These are phyloP conservation scores for Diospyros kaki DNA, from an alignment of 148 eudicot genomes.

Conservation along the genomic window DNA sequence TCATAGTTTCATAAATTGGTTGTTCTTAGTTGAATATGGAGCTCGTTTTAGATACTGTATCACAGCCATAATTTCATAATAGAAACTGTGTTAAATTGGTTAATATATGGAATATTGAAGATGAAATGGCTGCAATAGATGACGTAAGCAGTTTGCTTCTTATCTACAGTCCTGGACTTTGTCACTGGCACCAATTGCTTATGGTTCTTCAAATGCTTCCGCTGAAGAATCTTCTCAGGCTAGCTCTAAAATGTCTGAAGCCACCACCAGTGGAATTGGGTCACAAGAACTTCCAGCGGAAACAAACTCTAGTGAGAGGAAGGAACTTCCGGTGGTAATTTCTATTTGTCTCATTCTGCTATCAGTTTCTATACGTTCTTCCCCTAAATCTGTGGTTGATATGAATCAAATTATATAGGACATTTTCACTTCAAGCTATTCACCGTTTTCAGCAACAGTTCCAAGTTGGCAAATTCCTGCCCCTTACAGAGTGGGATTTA, in stretches of 20 bases:
- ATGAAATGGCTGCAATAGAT: not conserved
- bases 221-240: constrained; percentile 28
- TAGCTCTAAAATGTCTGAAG: constrained; percentile 18
- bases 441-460: constrained; percentile 27
- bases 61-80: not conserved
- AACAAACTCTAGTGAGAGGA: constrained; percentile 35
- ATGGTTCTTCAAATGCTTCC: constrained; percentile 17
- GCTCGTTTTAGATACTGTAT: no score
- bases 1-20: constrained; percentile 3
- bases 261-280: constrained; percentile 14
- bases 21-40: not conserved
- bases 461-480: constrained; percentile 47
- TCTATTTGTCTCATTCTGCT: not conserved
- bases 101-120: not conserved
- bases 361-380: not conserved
- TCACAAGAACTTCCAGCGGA: constrained; percentile 18
- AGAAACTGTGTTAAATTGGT: not conserved
- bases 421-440: constrained; percentile 46
- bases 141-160: not conserved
- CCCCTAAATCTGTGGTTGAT: not conserved
- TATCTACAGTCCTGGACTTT: constrained; percentile 27
- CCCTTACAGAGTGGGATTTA: constrained; percentile 45
- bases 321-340: constrained; percentile 63
- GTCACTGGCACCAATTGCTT: constrained; percentile 19
- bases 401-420: constrained; percentile 37